Evolutionary conservation across 2,329 filamentous ascomycete genomes (phyloP).

Genomic region (Cyclaneusma minus): DNA sequence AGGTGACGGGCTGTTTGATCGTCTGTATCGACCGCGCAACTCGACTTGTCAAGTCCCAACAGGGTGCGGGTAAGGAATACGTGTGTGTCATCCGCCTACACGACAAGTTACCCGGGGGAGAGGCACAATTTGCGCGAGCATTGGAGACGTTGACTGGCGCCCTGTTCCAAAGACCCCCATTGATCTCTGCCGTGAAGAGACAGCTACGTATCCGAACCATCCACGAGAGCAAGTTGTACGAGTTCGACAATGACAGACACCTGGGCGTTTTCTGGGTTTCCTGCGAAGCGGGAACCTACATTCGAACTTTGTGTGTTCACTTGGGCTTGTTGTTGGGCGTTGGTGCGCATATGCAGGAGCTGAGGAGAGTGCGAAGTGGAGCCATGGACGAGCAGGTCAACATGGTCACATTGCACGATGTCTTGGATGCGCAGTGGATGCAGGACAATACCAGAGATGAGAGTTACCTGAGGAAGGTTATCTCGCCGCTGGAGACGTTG

Average conservation of each 20-base stretch:
- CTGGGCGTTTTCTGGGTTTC: slow-evolving; percentile 98
- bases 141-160: slow-evolving; percentile 93
- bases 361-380: slow-evolving; percentile 82
- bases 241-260: slow-evolving; percentile 97
- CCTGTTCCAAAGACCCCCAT: slow-evolving; percentile 87
- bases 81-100: slow-evolving; percentile 90
- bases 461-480: slow-evolving; percentile 78
- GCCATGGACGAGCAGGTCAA: slow-evolving; percentile 86
- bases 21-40: slow-evolving; percentile 95
- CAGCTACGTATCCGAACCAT: slow-evolving; percentile 97
- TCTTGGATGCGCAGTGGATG: slow-evolving; percentile 90
- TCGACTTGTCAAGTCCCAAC: slow-evolving; percentile 94
- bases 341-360: slow-evolving; percentile 96
- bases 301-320: slow-evolving; percentile 94
- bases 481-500: slow-evolving; percentile 82
- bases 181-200: slow-evolving; percentile 97
- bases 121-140: slow-evolving; percentile 82
- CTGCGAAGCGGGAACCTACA: slow-evolving; percentile 97
- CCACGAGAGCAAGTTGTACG: slow-evolving; percentile 88
- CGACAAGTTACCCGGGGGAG: slow-evolving; percentile 84
- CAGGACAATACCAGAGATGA: slow-evolving; percentile 95
- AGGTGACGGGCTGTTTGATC: slow-evolving; percentile 91
- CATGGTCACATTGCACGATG: slow-evolving; percentile 87
- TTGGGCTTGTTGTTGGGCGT: slow-evolving; percentile 63
- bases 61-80: slow-evolving; percentile 98